A percentile compares a stretch with the other conserved stretches of the same genome.
Evolutionary conservation across 805 yeast species (phyloP).

Genomic region (Kluyveromyces wickerhamii): DNA sequence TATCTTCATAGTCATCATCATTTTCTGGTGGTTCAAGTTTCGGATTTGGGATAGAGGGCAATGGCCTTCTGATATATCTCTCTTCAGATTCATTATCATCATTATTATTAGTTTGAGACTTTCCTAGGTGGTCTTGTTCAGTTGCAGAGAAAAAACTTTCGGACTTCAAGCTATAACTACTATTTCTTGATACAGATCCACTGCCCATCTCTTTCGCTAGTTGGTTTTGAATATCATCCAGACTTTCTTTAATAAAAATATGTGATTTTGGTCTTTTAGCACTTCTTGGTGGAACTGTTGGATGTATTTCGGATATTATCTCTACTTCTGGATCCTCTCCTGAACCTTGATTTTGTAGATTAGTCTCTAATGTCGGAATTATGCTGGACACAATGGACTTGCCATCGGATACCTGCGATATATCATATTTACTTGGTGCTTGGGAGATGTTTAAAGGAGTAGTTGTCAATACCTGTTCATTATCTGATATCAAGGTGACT

Average conservation of each 20-base stretch:
- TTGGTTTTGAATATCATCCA: conserved; percentile 17
- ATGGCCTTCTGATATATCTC: conserved; percentile 17
- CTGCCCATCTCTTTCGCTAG: conserved; percentile 13
- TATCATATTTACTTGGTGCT: conserved; percentile 3
- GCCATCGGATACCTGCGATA: conserved; percentile 2
- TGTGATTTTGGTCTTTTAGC: conserved; percentile 27
- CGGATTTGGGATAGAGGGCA: conserved; percentile 16
- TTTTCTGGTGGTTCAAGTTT: background rate
- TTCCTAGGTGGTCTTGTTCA: conserved; percentile 9
- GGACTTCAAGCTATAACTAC: conserved; percentile 10
- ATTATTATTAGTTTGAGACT: background rate
- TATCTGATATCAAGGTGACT: no score
- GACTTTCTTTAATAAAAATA: conserved; percentile 18
- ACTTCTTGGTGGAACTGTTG: conserved; percentile 29
- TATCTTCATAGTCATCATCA: conserved; percentile 19
- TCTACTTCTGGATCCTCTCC: conserved; percentile 17
- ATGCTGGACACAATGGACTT: conserved; percentile 22
- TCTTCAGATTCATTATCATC: conserved; percentile 5
- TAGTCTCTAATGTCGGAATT: conserved; percentile 20
- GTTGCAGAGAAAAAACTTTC: conserved; percentile 24
- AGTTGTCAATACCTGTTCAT: conserved; percentile 4
- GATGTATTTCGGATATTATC: conserved; percentile 18
- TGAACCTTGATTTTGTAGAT: conserved; percentile 3
- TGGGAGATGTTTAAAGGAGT: conserved; percentile 6
- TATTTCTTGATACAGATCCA: conserved; percentile 6